Conservation (phyloP, 345 rosid species). For the Populus nigra region DNA sequence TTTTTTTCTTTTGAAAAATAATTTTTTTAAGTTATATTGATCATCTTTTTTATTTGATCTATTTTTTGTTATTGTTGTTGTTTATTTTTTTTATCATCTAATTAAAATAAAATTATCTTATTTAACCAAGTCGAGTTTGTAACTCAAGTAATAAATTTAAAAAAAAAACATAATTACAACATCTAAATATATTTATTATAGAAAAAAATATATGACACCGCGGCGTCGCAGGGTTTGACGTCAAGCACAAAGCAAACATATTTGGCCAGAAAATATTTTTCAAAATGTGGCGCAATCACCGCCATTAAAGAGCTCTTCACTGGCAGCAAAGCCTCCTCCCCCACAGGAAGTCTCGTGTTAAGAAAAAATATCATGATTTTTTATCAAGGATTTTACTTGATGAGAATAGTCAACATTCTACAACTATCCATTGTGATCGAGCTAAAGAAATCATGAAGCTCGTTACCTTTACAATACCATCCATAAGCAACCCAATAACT, state of each 20-base stretch:
- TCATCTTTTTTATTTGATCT: too few species aligned
- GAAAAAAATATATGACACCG: too few species aligned
- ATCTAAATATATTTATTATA: too few species aligned
- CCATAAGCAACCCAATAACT: background rate
- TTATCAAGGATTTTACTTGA: background rate
- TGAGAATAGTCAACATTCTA: background rate
- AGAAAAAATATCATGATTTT: background rate
- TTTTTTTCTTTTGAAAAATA: too few species aligned
- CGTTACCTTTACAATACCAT: background rate
- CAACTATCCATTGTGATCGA: background rate
- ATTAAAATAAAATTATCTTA: background rate
- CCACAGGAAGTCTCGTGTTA: background rate
- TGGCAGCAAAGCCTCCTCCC: background rate
- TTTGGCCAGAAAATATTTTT: background rate
- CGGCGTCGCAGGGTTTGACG: too few species aligned
- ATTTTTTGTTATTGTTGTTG: too few species aligned
- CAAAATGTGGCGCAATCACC: background rate
- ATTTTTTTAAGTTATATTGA: too few species aligned
- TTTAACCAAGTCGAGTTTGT: rapidly evolving
- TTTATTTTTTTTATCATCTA: background rate
- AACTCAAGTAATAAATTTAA: too few species aligned
- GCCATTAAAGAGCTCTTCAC: background rate
- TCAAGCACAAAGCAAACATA: too few species aligned
- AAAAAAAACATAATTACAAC: too few species aligned
- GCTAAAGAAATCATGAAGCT: background rate